A percentile compares a stretch with the other conserved stretches of the same genome.
These are phyloP conservation scores for Pseudohalonectria lignicola DNA, from an alignment of 2,329 filamentous ascomycete species.

Conservation along the genomic window DNA sequence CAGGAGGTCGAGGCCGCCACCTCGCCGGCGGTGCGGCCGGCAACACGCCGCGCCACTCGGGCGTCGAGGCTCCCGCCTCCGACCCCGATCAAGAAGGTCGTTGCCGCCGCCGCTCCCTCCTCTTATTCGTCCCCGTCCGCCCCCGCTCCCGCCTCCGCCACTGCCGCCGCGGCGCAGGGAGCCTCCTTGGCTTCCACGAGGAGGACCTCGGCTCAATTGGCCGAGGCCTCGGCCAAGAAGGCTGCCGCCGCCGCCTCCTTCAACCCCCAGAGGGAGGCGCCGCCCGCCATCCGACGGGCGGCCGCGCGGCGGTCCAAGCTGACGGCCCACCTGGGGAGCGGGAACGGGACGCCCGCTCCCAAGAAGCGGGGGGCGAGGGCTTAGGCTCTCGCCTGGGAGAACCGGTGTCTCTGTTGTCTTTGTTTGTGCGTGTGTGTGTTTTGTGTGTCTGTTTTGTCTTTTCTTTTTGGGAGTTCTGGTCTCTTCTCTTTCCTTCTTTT, in stretches of 20 bases:
- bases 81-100: not conserved
- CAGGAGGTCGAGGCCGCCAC: slow-evolving; percentile 3
- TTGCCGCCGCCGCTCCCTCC: not conserved
- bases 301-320: slow-evolving; percentile 6
- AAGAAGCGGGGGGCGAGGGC: slow-evolving; percentile 6
- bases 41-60: not conserved
- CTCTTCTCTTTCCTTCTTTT: not conserved
- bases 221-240: slow-evolving; percentile 5
- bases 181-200: not conserved
- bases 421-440: not conserved
- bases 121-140: not conserved
- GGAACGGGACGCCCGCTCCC: slow-evolving; percentile 11
- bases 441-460: not conserved
- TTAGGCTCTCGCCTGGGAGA: not conserved
- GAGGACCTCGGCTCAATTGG: slow-evolving; percentile 4
- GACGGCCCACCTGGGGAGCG: slow-evolving; percentile 8
- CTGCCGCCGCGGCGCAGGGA: not conserved
- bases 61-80: not conserved
- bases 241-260: slow-evolving; percentile 6
- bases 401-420: not conserved
- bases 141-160: not conserved
- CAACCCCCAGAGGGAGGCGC: not conserved
- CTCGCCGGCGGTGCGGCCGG: too few relatives aligned
- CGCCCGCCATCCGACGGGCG: not conserved
- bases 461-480: not conserved